Evolutionary conservation across 768 basidiomycete species (phyloP), one percentile per base, ranked within the genome.

Genomic region (Leccinum boreale): DNA sequence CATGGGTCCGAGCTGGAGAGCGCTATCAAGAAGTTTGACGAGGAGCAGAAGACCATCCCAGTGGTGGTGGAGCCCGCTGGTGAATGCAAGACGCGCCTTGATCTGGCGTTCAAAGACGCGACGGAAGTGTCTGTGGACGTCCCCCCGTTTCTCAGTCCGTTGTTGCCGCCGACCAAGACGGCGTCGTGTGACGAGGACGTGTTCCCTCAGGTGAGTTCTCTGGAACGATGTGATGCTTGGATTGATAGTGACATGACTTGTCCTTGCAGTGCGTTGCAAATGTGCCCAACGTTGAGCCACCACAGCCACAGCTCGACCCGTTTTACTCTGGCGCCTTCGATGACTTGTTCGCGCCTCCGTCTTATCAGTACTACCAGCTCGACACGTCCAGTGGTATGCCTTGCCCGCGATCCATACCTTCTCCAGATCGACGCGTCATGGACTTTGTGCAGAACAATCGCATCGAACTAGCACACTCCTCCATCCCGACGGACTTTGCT

Each of bases 1-100:
- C 57, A 73, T 26, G 84, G 84, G 12, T 62, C 72, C 12, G 81
- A 82, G 24, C 69, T 85, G 17, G 77, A 77, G 55, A 66, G 58
- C 31, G 82, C 81, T 1, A 74, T 82, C 59, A 74, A 68, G 57
- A 57, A 65, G 47, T 71, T 81, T 15, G 71, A 67, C 28, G 28
- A 52, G 8, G 56, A 56, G 49, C 49, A 50, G 17, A 39, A 39
- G 36, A 39, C 36, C 36, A 5, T n/a, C 6, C 31, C 31, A 33
- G 31, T 31, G 29, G 36, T 17, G 15, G 2, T 23, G 15, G 36
- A 3, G 36, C 14, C 17, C 26, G 17, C 48, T 28, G 47, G 26
- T 1, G 47, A 26, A 7, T 17, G 14, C 47, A 26, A 28, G 47
- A 49, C 46, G 10, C 46, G 47, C 47, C 1, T 28, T 14, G 47